Base-by-base conservation (phyloP, 139 green algal species). In the Yamagishiella unicocca region DNA sequence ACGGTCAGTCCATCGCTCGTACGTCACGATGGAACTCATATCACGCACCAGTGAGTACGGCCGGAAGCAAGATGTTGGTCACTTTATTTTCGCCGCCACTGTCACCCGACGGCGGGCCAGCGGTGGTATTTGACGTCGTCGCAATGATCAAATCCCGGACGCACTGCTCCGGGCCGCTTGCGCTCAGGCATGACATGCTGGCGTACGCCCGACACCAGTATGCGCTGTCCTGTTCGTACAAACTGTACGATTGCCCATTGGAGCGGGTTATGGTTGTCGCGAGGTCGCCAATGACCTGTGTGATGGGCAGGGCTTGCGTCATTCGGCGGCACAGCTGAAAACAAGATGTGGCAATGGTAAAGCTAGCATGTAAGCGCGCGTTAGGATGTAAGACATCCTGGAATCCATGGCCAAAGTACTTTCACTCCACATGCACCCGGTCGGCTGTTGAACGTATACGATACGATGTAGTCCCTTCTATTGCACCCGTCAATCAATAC, bases 121-220 rank as follows among this genome's bases (percentile, higher is more conserved):
- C 25, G 12, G 35, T 58, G 37, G 21, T 68, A 58, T 29, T 43
- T 55, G 3, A 35, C 37, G 35, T 37, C 4, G 31, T 35, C 25
- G 33, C 45, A 8, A 21, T 29, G 9, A 83, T 35, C 27, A 84
- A 37, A 5, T 84, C 38, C 79, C 35, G 35, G 24, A 85, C 79
- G 40, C 79, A 85, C 29, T 76, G 61, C 58, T 85, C 79, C 9
- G 79, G 79, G 42, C 79, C 79, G 79, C 61, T 85, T 19, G 79
- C 79, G 40, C 61, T 76, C 0, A 85, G 42, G n/a, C 79, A 85
- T 0, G 61, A 64, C 79, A 85, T 85, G 62, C 40, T 66, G 14
- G n/a, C 79, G 79, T 85, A 85, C 19, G 61, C 61, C 0, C n/a
- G 29, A 42, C 79, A 85, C 79, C 79, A 84, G 54, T 75, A 74